phyloP scores from a whole-genome alignment of 331 rosid genomes.

The Dryas integrifolia region DNA sequence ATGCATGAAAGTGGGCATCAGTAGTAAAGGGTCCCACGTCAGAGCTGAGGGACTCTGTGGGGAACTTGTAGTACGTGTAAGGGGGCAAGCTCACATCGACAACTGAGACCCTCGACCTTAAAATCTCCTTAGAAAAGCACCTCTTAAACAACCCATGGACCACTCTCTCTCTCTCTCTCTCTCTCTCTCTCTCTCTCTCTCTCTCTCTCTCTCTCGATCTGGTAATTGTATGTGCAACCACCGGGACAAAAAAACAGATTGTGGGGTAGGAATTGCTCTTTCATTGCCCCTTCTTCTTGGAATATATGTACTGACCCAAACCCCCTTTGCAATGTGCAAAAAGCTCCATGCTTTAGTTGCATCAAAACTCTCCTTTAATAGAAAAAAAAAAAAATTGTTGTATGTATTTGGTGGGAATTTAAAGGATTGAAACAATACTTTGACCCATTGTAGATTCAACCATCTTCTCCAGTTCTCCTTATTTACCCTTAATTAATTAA shows the following conservation, averaged over 20 bases:
- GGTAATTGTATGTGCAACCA: conserved; percentile 42
- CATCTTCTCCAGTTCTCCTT: no score
- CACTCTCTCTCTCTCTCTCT: conserved; percentile 5
- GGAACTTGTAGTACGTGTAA: conserved; percentile 31
- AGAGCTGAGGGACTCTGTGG: conserved; percentile 29
- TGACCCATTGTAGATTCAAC: no score
- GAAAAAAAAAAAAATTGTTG: no score
- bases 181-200: conserved; percentile 15
- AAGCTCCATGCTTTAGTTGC: no score
- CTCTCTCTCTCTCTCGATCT: conserved; percentile 12
- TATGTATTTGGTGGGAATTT: no score
- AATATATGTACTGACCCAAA: no score
- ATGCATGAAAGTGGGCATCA: conserved; percentile 37
- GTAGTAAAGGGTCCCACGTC: conserved; percentile 44
- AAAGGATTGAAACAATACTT: no score
- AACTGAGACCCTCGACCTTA: conserved; percentile 81
- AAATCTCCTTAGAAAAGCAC: conserved; percentile 59
- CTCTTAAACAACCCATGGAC: conserved; percentile 48
- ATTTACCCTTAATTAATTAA: no score
- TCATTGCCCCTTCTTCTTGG: conserved; percentile 25
- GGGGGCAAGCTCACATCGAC: conserved; percentile 67
- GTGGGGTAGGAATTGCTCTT: conserved; percentile 31
- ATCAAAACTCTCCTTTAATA: no score
- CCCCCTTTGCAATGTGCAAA: no score
- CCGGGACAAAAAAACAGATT: conserved; percentile 41